Base-by-base conservation (phyloP, 1,284 basidiomycete genomes). In the Vanrija sp. region DNA sequence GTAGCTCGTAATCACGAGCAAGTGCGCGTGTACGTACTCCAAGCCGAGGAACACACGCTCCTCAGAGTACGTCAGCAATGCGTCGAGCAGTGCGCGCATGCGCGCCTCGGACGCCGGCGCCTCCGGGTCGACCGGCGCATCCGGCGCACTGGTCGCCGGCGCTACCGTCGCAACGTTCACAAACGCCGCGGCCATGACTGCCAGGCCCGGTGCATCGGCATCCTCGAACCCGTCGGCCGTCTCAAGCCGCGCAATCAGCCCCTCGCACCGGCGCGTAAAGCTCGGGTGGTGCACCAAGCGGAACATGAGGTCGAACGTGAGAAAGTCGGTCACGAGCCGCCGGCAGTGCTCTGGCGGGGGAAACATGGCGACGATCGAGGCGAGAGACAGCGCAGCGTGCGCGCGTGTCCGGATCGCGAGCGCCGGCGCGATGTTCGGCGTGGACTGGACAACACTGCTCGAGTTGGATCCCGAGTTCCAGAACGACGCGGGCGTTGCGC, bases 211-310 rank as follows among this genome's bases (percentile, higher is more conserved):
- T 12, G 20, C 19, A 9, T 41, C 12, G 19, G 18, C 19, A 6
- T 14, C 14, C 9, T 41, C 39, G 19, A 41, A 19, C 39, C 12
- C 18, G 39, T 41, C 19, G 39, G 8, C 12, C 19, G 24, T 9
- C 24, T 45, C 43, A 5, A 45, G 10, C 19, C 6, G 14, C 14
- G 49, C 18, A 15, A 51, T 51, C 7, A 31, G 5, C 9, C 19
- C 42, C 37, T 51, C 49, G 36, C 43, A 43, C 1, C 44, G 49
- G 15, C 49, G 36, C 25, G 23, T 37, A 23, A 51, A 51, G 37
- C 43, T 51, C 15, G 49, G 49, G 15, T 15, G 24, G 49, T 51
- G 49, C 3, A 51, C 49, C 16, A 51, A 37, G 2, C 49, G 43
- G 37, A 51, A 51, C 36, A 51, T 38, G 19, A 51, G 35, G 38